Conservation (phyloP, 1,284 basidiomycete genomes). For the Leccinum subspadiceum region DNA sequence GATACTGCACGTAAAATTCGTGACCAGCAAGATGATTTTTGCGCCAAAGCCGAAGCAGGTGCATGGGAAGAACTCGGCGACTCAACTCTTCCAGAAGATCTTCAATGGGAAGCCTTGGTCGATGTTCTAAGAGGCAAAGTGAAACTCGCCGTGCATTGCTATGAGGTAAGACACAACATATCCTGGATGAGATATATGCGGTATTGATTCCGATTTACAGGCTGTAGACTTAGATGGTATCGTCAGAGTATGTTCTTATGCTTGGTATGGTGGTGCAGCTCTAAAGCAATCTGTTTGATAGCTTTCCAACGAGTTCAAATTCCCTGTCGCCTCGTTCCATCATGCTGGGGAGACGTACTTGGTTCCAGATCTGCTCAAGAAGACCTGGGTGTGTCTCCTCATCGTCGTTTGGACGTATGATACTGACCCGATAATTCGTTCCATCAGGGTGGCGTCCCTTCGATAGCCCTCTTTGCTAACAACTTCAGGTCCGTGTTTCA, state of each 20-base stretch:
- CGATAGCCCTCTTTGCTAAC: conserved; percentile 69
- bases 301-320: conserved; percentile 76
- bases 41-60: conserved; percentile 41
- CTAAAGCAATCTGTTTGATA: conserved; percentile 32
- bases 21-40: conserved; percentile 64
- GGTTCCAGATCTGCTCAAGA: conserved; percentile 68
- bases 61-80: conserved; percentile 46
- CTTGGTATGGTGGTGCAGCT: background rate
- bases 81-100: conserved; percentile 51
- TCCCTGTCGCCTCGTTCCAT: conserved; percentile 68
- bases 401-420: background rate
- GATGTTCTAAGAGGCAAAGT: conserved; percentile 62
- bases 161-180: conserved; percentile 33
- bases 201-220: conserved; percentile 3
- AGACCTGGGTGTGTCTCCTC: conserved; percentile 45
- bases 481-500: conserved; percentile 39
- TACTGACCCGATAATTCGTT: conserved; percentile 12
- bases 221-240: conserved; percentile 56
- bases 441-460: conserved; percentile 45
- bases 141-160: conserved; percentile 56
- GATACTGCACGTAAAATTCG: conserved; percentile 71
- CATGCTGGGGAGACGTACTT: conserved; percentile 78
- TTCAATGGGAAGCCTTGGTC: conserved; percentile 64
- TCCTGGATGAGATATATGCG: too few relatives aligned
- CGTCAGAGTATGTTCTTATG: conserved; percentile 39